Base-by-base conservation (phyloP, 2,329 filamentous ascomycete species). In the Lasiodiplodia sp. region DNA sequence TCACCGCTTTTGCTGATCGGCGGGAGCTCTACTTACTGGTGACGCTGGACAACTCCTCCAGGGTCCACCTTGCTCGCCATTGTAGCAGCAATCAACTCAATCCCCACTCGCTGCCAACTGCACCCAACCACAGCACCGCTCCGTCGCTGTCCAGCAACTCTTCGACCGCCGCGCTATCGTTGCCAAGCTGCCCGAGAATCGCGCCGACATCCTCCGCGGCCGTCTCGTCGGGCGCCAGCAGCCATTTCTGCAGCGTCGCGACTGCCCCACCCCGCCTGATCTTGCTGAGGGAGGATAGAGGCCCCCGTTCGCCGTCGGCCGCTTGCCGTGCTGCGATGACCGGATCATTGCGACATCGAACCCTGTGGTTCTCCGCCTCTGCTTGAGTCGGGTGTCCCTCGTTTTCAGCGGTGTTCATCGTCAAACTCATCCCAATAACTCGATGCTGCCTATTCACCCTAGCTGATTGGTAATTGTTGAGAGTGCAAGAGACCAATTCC, bases 1-100 rank as follows among this genome's bases (percentile, higher is more conserved):
- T 64, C 60, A 64, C 60, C 60, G 60, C 60, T 64, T 64, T 51
- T 64, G 60, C 60, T 14, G 47, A 64, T 52, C 60, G 31, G 44
- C 47, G 12, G 16, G 18, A 18, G 6, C 40, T 38, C 34, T 10
- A 34, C 31, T 10, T 34, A 34, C 31, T 34, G 31, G 31, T 34
- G 31, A 34, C 31, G 31, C 40, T 47, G 44, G 14, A 47, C 44
- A 47, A 47, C 44, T 47, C 3, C n/a, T 47, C 18, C 44, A 47
- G 44, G 44, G 44, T 47, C 37, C 56, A 16, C 38, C 31, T 34
- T 12, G 18, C 7, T 28, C n/a, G n/a, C 37, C 21, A 16, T 47
- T 23, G 16, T 16, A 23, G 40, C 23, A 44, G 56, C 18, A 31
- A 18, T 51, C 40, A 63, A 63, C 47, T 47, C 34, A 5, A 38